Evolutionary conservation across 768 basidiomycete species (phyloP).

Genomic region (Amanita thiersii): DNA sequence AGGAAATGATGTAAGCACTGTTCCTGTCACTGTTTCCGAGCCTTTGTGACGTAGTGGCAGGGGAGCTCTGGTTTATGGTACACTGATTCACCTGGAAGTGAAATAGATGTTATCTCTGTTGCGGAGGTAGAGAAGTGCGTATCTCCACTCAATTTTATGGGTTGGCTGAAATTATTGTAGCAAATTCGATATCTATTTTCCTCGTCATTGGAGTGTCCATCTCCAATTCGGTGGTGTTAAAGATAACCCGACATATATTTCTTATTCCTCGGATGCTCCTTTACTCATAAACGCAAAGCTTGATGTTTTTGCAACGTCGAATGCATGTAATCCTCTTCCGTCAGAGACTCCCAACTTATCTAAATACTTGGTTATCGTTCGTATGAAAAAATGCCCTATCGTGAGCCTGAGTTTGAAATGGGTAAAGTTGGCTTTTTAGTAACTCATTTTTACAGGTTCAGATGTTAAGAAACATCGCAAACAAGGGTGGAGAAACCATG

Average conservation of each 20-base stretch:
- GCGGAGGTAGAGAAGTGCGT: conserved; percentile 23
- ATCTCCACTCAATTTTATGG: neutral
- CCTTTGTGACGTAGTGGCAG: too few relatives aligned
- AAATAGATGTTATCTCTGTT: conserved; percentile 30
- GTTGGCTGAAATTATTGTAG: neutral
- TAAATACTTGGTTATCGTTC: neutral
- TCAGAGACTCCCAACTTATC: neutral
- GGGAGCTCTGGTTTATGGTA: conserved; percentile 37
- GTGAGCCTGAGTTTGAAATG: neutral
- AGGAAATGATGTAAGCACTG: conserved; percentile 36
- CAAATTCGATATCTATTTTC: neutral
- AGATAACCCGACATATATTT: neutral
- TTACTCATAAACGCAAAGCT: too few relatives aligned
- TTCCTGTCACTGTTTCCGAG: too few relatives aligned
- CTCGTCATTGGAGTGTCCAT: neutral
- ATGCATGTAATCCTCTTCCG: neutral
- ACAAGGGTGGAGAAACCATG: neutral
- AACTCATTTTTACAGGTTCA: neutral
- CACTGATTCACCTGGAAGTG: conserved; percentile 28
- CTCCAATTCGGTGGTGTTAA: neutral
- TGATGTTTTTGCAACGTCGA: neutral
- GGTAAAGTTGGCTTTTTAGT: neutral
- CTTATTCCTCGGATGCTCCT: too few relatives aligned
- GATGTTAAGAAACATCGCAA: neutral
- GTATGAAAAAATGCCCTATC: neutral